These are phyloP conservation scores for Phytophthora pini DNA, from an alignment of 352 stramenopile species.

Conservation along the genomic window DNA sequence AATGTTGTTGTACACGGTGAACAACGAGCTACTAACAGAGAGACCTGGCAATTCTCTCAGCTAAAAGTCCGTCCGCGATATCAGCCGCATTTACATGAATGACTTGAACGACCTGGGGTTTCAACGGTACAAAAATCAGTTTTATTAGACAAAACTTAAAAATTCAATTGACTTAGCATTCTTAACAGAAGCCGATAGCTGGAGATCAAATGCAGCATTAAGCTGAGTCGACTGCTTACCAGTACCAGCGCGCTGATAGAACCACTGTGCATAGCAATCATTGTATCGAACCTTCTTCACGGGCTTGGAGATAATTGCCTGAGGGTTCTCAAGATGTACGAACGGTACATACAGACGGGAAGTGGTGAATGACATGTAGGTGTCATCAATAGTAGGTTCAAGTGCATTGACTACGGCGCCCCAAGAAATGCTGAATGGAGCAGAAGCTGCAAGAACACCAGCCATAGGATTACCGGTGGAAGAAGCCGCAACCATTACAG, in stretches of 20 bases:
- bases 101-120: too few species aligned
- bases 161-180: constrained; percentile 4
- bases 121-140: too few species aligned
- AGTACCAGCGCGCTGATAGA: constrained; percentile 7
- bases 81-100: too few species aligned
- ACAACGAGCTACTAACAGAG: too few species aligned
- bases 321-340: constrained; percentile 11
- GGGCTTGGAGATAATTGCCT: constrained; percentile 5
- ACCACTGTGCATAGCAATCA: constrained; percentile 13
- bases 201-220: constrained; percentile 5
- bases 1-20: too few species aligned
- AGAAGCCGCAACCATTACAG: background rate
- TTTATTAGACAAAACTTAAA: too few species aligned
- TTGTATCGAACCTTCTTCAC: constrained; percentile 11
- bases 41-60: too few species aligned
- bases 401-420: constrained; percentile 4
- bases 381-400: constrained; percentile 5
- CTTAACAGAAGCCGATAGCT: constrained; percentile 3
- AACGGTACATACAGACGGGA: constrained; percentile 6
- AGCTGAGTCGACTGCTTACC: background rate
- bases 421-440: background rate
- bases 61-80: too few species aligned
- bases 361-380: background rate
- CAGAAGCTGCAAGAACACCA: background rate
- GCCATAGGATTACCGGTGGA: constrained; percentile 1